Conservation (phyloP, 202 grass and related monocot species). For the Carex arenaria region DNA sequence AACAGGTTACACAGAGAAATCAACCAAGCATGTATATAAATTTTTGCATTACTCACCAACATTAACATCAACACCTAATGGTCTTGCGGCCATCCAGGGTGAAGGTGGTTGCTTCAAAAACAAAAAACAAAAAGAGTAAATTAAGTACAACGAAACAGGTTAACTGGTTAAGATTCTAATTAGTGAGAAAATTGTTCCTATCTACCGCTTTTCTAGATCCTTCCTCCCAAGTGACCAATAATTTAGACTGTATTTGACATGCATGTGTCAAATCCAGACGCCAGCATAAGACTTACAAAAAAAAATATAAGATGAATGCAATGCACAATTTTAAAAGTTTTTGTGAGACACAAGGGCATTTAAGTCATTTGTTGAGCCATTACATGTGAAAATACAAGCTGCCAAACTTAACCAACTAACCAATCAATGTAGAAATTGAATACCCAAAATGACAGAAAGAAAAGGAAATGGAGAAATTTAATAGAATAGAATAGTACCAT, state of each 20-base stretch:
- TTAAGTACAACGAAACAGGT: not conserved
- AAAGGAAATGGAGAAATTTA: not conserved
- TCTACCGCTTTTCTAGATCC: not conserved
- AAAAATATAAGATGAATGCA: not conserved
- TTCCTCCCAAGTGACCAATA: not conserved
- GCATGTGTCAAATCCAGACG: not conserved
- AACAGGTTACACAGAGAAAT: not conserved
- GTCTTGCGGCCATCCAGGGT: conserved; percentile 75
- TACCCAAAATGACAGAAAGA: conserved; percentile 9
- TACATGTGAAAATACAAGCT: not conserved
- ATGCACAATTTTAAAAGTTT: not conserved
- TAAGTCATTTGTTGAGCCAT: not conserved
- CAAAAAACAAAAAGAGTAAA: not conserved
- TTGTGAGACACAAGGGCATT: not conserved
- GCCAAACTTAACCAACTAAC: not conserved
- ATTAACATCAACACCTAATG: conserved; percentile 93
- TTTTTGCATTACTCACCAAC: conserved; percentile 43
- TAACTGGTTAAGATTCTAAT: not conserved
- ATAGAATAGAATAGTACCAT: conserved; percentile 46
- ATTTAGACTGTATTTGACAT: not conserved
- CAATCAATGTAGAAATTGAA: not conserved
- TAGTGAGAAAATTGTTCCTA: not conserved
- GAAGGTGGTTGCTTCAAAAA: conserved; percentile 65
- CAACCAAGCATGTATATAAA: not conserved
- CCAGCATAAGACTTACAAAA: not conserved